phyloP scores from a whole-genome alignment of 805 yeast genomes.

The Teunomyces pallodes region DNA sequence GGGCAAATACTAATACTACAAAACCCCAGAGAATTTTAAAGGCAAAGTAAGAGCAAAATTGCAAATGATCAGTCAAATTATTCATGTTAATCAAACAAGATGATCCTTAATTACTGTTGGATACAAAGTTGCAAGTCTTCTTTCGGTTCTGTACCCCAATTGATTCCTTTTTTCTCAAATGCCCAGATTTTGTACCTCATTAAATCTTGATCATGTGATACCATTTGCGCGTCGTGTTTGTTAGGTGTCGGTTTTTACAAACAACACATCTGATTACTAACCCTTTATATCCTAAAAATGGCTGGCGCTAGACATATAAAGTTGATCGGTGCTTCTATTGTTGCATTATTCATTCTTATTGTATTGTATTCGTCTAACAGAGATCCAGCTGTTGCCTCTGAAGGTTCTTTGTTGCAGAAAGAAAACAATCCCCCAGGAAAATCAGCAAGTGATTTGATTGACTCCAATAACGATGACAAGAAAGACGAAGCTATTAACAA shows the following conservation, averaged over 20 bases:
- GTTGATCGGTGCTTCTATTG: slow-evolving; percentile 5
- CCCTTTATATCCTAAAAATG: slow-evolving; percentile 1
- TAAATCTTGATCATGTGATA: neutral
- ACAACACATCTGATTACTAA: neutral
- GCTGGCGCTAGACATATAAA: slow-evolving; percentile 7
- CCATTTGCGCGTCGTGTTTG: neutral
- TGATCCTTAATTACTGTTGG: too few relatives aligned
- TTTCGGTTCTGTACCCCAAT: too few relatives aligned
- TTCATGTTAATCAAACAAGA: too few relatives aligned
- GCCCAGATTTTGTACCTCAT: too few relatives aligned
- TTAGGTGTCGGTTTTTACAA: neutral
- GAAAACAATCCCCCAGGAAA: neutral
- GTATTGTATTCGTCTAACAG: slow-evolving; percentile 5
- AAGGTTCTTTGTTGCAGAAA: neutral
- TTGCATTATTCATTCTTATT: slow-evolving; percentile 3
- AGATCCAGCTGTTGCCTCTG: neutral
- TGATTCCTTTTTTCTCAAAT: too few relatives aligned
- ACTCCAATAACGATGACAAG: slow-evolving; percentile 33
- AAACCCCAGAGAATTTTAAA: too few relatives aligned
- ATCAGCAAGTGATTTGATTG: slow-evolving; percentile 24
- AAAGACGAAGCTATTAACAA: slow-evolving; percentile 40
- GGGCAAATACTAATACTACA: too few relatives aligned
- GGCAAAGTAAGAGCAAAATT: too few relatives aligned
- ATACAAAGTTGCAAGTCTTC: too few relatives aligned
- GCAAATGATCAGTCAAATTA: too few relatives aligned